Evolutionary conservation across 805 yeast species (phyloP), one percentile per base, ranked within the genome.

Genomic region (Yamadazyma olivae): DNA sequence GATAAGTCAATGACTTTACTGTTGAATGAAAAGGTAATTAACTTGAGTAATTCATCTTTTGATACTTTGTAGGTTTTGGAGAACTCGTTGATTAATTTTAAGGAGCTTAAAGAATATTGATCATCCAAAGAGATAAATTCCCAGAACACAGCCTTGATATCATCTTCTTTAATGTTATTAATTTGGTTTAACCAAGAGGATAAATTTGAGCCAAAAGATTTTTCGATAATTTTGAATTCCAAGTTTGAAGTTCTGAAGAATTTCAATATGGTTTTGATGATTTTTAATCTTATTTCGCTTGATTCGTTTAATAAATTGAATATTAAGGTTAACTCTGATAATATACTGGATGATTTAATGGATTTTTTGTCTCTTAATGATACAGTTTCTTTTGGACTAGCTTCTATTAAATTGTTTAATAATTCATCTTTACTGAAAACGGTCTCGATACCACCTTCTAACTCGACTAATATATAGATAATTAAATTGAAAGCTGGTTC

Each of bases 401-500:
- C 42, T 32, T 55, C 57, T 10, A 54, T 42, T 43, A 68, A 58
- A 30, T 50, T 55, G 27, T 51, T 38, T 30, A 61, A 43, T 32
- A 64, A 46, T 32, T 57, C 45, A 34, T 58, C 62, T 29, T 43
- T 33, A 30, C 37, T 35, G 37, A 62, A 53, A 14, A 56, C 58
- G 12, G 43, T 39, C 29, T 51, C 57, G 25, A 51, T 43, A 23
- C 48, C 42, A n/a, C 49, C 54, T 36, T 59, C 50, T 26, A 66
- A 55, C 40, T 61, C 56, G 17, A 46, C 45, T 36, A 63, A 51
- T 28, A 68, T 55, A 46, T 64, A 61, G 21, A 59, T 49, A 39
- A 64, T 50, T 48, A 68, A 57, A 46, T 67, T 64, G 54, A 66
- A 63, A n/a, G 71, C 54, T 17, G 72, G 66, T 51, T 68, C 74